Evolutionary conservation across 305 asterid species (phyloP), one percentile per base, ranked within the genome.

Genomic region (Solanum aculeatissimum): DNA sequence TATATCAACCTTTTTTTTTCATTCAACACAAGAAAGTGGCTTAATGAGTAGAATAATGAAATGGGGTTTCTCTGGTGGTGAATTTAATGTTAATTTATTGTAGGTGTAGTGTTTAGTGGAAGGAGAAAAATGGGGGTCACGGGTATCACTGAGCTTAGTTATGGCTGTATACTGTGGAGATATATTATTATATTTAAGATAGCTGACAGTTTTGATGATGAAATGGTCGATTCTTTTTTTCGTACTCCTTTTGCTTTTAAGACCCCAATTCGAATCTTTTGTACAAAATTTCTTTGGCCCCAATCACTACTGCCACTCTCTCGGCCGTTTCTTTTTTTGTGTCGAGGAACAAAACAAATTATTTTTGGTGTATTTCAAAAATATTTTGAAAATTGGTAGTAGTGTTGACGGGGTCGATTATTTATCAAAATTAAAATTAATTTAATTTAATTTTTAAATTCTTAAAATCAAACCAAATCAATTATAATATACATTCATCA

Each of bases 161-260:
- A 35, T 68, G 77, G 77, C 77, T 69, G 51, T 19, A 69, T 10
- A 35, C 27, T 35, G 49, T 8, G 6, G 15, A 68, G 9, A 18
- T 68, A 68, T 16, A 69, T 19, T 69, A 69, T 69, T 69, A 38
- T 69, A 69, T 35, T 69, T 51, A 69, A 69, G 15, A 69, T 13
- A 6, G 63, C 11, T 27, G 82, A 75, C 89, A 86, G 90, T 40
- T 79, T 87, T 89, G 92, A 89, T 92, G 92, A 91, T 89, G 92
- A 88, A 86, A 65, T 78, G 75, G 83, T 81, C 63, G 69, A 87
- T 86, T 74, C 79, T 85, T 86, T 90, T 49, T 75, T 4, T 42
- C 85, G 80, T 47, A 82, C 63, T 12, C 54, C 13, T 25, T 78
- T 78, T 55, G 57, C 62, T 58, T 65, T 45, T 40, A 81, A 47